Percentiles rank a stretch among this genome's conserved stretches.
Evolutionary conservation across 768 basidiomycete species (phyloP).

Genomic region (Steccherinum ochraceum): DNA sequence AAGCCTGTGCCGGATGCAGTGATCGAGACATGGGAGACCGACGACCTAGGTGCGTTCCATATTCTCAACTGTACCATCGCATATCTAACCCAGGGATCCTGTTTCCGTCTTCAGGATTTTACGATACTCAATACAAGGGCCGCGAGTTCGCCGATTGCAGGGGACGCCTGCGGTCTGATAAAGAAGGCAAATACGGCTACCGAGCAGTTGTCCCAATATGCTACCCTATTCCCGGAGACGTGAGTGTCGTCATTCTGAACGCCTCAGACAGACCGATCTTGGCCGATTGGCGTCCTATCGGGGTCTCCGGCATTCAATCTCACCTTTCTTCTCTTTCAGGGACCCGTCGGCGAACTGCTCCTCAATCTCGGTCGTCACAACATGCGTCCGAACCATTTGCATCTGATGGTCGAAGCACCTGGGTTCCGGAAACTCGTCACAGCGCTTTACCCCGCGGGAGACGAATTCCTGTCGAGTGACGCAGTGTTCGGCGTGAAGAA

Average conservation of each 20-base stretch:
- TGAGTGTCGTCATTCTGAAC: conserved; percentile 18
- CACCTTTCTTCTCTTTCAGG: conserved; percentile 28
- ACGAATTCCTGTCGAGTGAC: conserved; percentile 61
- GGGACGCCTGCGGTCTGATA: conserved; percentile 51
- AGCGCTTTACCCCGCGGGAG: conserved; percentile 68
- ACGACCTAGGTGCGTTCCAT: conserved; percentile 41
- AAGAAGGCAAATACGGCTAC: conserved; percentile 63
- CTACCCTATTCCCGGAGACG: conserved; percentile 75
- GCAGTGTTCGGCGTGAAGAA: conserved; percentile 79
- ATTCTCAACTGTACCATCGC: conserved; percentile 18
- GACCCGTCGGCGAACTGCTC: conserved; percentile 65
- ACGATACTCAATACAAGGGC: conserved; percentile 47
- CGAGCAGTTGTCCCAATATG: conserved; percentile 65
- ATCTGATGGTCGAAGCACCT: conserved; percentile 63
- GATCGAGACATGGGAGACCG: conserved; percentile 86
- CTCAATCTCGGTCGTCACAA: conserved; percentile 56
- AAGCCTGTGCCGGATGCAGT: conserved; percentile 56
- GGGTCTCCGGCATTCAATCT: no score
- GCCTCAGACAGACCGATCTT: conserved; percentile 11
- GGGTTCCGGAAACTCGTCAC: conserved; percentile 72
- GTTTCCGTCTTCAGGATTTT: conserved; percentile 20
- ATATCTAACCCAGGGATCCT: conserved; percentile 1
- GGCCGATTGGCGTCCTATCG: no score
- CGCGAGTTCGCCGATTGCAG: conserved; percentile 65
- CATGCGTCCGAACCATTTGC: conserved; percentile 76